Evolutionary conservation across 1,284 basidiomycete genomes (phyloP).

Genomic region (Malassezia psittaci): DNA sequence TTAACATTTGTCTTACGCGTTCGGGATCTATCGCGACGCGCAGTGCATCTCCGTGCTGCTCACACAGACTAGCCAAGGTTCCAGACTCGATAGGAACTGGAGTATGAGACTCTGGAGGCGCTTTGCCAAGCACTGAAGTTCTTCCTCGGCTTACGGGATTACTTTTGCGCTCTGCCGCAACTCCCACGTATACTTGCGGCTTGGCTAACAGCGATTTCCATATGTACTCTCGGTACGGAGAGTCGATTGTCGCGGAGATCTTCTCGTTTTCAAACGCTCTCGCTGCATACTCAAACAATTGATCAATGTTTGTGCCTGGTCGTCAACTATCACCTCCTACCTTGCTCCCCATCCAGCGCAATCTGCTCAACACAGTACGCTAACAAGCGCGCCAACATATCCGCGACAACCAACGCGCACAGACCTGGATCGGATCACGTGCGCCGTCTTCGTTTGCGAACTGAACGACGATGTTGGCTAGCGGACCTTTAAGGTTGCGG

Average conservation of each 20-base stretch:
- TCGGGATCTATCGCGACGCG: conserved; percentile 65
- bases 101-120: background rate
- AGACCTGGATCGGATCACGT: conserved; percentile 1
- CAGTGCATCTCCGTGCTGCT: conserved; percentile 50
- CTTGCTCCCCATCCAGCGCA: conserved; percentile 71
- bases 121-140: conserved; percentile 6
- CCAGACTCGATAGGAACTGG: conserved; percentile 10
- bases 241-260: conserved; percentile 57
- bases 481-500: background rate
- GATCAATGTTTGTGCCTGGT: conserved; percentile 28
- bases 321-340: conserved; percentile 59
- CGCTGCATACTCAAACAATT: conserved; percentile 10
- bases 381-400: conserved; percentile 62
- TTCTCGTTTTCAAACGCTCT: conserved; percentile 36
- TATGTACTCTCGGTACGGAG: conserved; percentile 64
- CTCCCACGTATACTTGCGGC: conserved; percentile 59
- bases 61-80: conserved; percentile 51
- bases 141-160: background rate
- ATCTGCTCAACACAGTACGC: conserved; percentile 65
- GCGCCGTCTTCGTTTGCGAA: background rate
- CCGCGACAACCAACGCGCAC: background rate
- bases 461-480: conserved; percentile 5
- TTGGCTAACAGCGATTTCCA: conserved; percentile 67
- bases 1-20: conserved; percentile 64
- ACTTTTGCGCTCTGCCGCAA: background rate